These are phyloP conservation scores for Solidago caesia DNA, from an alignment of 129 eudicot species.

Conservation along the genomic window DNA sequence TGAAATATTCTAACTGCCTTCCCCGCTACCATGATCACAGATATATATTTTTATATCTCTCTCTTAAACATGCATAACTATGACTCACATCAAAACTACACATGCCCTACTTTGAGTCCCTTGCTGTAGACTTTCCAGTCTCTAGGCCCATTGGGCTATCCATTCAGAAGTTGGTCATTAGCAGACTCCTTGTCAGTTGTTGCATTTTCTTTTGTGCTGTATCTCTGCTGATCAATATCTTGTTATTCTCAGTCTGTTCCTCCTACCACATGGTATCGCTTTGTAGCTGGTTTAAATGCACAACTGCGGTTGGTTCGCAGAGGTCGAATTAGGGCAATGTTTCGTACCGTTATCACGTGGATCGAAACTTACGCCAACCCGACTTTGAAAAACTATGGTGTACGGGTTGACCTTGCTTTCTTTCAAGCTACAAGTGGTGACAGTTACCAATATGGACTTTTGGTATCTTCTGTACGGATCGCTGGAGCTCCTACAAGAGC, in stretches of 20 bases:
- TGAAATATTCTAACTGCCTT: too few relatives aligned
- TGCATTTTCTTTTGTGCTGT: background rate
- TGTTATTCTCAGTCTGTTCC: conserved; percentile 63
- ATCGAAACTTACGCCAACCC: conserved; percentile 82
- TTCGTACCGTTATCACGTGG: conserved; percentile 65
- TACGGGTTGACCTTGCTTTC: conserved; percentile 79
- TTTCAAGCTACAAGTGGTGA: conserved; percentile 74
- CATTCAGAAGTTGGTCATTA: too few relatives aligned
- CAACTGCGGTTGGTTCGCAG: conserved; percentile 79
- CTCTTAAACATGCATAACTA: too few relatives aligned
- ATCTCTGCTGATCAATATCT: conserved; percentile 4
- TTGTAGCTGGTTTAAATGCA: conserved; percentile 97
- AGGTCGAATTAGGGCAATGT: conserved; percentile 65
- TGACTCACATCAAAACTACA: too few relatives aligned
- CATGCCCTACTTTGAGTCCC: too few relatives aligned
- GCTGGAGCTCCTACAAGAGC: conserved; percentile 44
- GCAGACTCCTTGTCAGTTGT: background rate
- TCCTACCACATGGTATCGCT: conserved; percentile 96
- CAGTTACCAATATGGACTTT: conserved; percentile 73
- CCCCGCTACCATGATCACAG: too few relatives aligned
- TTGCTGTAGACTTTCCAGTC: too few relatives aligned
- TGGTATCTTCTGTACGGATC: conserved; percentile 56
- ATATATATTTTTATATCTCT: too few relatives aligned
- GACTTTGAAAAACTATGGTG: conserved; percentile 55
- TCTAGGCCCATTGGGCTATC: too few relatives aligned